These are phyloP conservation scores for Aspergillus alliaceus DNA, from an alignment of 2,329 filamentous ascomycete genomes.

Conservation along the genomic window DNA sequence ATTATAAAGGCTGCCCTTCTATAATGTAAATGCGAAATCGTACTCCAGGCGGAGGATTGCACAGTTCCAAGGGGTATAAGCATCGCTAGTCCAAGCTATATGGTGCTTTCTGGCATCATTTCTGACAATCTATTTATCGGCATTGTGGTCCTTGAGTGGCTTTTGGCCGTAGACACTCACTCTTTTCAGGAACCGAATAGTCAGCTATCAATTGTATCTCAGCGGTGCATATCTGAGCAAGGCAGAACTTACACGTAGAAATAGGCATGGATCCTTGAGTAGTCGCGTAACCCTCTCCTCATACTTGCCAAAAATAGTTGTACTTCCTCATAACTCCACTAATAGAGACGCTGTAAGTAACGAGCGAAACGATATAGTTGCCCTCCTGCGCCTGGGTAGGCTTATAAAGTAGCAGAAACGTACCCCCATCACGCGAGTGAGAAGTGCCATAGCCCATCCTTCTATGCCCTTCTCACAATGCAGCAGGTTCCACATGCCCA, in stretches of 20 bases:
- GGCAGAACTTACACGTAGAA: slow-evolving; percentile 22
- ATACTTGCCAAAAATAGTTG: slow-evolving; percentile 24
- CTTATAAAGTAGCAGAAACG: slow-evolving; percentile 7
- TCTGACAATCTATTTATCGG: too few species aligned
- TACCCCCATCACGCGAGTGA: slow-evolving; percentile 30
- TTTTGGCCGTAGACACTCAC: slow-evolving; percentile 21
- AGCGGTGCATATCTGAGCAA: not conserved
- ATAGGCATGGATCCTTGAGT: slow-evolving; percentile 20
- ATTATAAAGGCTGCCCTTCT: too few species aligned
- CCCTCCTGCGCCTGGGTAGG: not conserved
- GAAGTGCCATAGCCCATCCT: slow-evolving; percentile 32
- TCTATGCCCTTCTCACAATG: slow-evolving; percentile 31
- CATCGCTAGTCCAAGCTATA: too few species aligned
- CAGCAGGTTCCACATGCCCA: slow-evolving; percentile 27
- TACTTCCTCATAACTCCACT: slow-evolving; percentile 25
- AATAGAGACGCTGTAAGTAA: not conserved
- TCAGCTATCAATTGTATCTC: not conserved
- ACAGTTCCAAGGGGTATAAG: too few species aligned
- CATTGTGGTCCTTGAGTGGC: slow-evolving; percentile 2
- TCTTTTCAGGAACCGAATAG: not conserved
- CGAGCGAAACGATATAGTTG: not conserved
- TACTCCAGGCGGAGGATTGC: too few species aligned
- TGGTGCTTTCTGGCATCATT: too few species aligned
- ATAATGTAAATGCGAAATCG: too few species aligned
- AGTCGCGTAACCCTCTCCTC: slow-evolving; percentile 22